Base-by-base conservation (phyloP, 2,329 filamentous ascomycete species). In the Dactylonectria macrodidyma region DNA sequence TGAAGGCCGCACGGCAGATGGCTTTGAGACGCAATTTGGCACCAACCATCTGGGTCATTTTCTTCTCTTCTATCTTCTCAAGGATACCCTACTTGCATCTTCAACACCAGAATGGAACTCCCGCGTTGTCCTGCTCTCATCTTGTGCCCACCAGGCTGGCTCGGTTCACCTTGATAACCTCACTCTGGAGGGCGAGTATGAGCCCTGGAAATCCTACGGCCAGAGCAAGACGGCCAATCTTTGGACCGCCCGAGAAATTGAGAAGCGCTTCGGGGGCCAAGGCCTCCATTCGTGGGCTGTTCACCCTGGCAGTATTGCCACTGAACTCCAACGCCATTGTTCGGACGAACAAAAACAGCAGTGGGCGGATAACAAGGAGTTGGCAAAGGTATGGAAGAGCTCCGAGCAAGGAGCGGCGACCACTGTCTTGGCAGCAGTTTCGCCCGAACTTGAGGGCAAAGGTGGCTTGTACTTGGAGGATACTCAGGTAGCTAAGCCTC, bases 181-280 rank as follows among this genome's bases (percentile, higher is more conserved):
- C 11, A 19, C 24, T 12, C 3, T 9, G 2, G 65, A 66, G 11
- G 62, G 58, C 12, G 48, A 47, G 16, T 71, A 69, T 34, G 38
- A 80, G 11, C 77, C 77, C 0, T 79, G 75, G 65, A 60, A 67
- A 2, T 79, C 83, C 0, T 89, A 89, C 70, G 83, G 79, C 0
- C 82, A 86, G 70, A 77, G 79, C 52, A 89, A 89, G 73, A 81
- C 81, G 1, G 85, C 86, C n/a, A 87, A 85, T 69, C 81, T 88
- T 24, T 85, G 81, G 67, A 82, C 86, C 71, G 82, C 51, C 8
- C 26, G 33, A 11, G 51, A 55, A 33, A 19, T 55, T 1, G 51
- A 55, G 24, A 33, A 33, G 24, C 51, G 51, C 12, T 55, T 33
- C 24, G 51, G 51, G 10, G 7, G 7, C 33, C 26, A 55, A 8